Conservation (phyloP, 345 rosid species). For the Trapa incisa region DNA sequence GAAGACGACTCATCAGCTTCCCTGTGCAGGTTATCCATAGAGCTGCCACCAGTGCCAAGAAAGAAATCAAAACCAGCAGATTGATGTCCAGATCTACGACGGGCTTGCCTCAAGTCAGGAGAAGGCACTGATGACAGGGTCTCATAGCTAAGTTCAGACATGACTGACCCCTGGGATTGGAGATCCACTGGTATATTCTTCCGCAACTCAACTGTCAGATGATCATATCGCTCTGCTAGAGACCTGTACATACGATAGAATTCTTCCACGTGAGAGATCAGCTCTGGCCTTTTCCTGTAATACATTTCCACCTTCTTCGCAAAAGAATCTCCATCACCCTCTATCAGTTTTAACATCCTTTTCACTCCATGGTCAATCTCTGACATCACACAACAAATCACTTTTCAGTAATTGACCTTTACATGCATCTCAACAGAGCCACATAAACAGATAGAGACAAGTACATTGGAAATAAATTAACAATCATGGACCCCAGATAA, state of each 20-base stretch:
- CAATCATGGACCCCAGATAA: too few relatives aligned
- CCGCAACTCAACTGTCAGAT: slow-evolving; percentile 54
- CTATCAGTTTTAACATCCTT: slow-evolving; percentile 66
- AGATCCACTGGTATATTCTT: slow-evolving; percentile 40
- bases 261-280: slow-evolving; percentile 58
- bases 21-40: slow-evolving; percentile 36
- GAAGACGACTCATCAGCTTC: slow-evolving; percentile 66
- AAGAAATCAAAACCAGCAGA: slow-evolving; percentile 62
- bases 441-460: neutral
- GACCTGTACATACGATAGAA: slow-evolving; percentile 76
- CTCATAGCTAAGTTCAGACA: slow-evolving; percentile 34
- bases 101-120: slow-evolving; percentile 36
- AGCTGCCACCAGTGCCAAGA: slow-evolving; percentile 46
- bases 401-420: neutral
- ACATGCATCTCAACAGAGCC: neutral
- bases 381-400: slow-evolving; percentile 10
- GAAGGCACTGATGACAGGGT: slow-evolving; percentile 26
- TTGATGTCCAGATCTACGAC: slow-evolving; percentile 31
- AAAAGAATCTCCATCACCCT: slow-evolving; percentile 83
- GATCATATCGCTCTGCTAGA: slow-evolving; percentile 83
- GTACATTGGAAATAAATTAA: neutral
- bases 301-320: slow-evolving; percentile 89
- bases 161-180: slow-evolving; percentile 41
- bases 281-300: slow-evolving; percentile 71
- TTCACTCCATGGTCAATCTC: slow-evolving; percentile 83